These are phyloP conservation scores for Phycomyces nitens DNA, from an alignment of 192 early-diverging fungal genomes.

Conservation along the genomic window DNA sequence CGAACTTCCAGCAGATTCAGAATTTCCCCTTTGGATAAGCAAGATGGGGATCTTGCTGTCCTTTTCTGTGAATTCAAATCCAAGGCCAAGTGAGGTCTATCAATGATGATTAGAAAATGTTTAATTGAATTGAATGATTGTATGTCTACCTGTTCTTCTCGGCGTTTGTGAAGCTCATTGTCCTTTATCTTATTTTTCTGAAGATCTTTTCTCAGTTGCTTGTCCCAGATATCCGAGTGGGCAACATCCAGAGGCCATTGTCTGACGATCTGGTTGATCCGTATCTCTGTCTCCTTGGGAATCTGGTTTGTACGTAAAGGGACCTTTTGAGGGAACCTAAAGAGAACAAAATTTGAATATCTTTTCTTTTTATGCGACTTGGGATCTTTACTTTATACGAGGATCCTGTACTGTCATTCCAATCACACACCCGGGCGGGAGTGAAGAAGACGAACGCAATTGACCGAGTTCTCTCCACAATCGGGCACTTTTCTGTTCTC, in stretches of 20 bases:
- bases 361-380: too few relatives aligned
- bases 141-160: slow-evolving; percentile 2
- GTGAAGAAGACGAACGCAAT: slow-evolving; percentile 62
- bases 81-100: slow-evolving; percentile 50
- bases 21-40: slow-evolving; percentile 69
- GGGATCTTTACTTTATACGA: slow-evolving; percentile 56
- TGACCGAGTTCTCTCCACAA: slow-evolving; percentile 44
- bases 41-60: slow-evolving; percentile 79
- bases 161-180: slow-evolving; percentile 40
- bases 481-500: slow-evolving; percentile 5
- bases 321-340: slow-evolving; percentile 56
- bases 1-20: slow-evolving; percentile 1
- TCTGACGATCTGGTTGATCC: slow-evolving; percentile 40
- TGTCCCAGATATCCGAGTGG: slow-evolving; percentile 56
- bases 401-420: slow-evolving; percentile 83
- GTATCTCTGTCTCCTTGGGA: slow-evolving; percentile 25
- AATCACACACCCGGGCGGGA: slow-evolving; percentile 77
- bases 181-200: slow-evolving; percentile 47
- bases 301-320: slow-evolving; percentile 35
- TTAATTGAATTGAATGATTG: too few relatives aligned
- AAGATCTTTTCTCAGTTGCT: slow-evolving; percentile 38
- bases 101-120: background rate
- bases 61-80: slow-evolving; percentile 42
- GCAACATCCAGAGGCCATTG: slow-evolving; percentile 58
- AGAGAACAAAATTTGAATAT: slow-evolving; percentile 6